phyloP scores from a whole-genome alignment of 2,329 filamentous ascomycete genomes.

The Aspergillus tanneri region DNA sequence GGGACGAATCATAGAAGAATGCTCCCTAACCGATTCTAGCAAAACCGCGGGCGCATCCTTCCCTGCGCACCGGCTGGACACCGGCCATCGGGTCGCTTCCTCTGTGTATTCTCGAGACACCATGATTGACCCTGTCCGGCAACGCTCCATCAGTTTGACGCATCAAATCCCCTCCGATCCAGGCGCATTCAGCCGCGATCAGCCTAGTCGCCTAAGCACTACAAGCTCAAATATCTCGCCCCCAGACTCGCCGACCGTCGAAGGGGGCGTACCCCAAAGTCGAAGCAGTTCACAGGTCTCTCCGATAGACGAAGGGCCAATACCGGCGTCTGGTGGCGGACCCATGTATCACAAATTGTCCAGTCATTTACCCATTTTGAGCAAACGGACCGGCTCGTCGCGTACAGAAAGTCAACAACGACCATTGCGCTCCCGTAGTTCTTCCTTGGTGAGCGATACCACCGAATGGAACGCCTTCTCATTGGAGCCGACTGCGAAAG shows the following conservation, averaged over 20 bases:
- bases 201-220: conserved; percentile 2
- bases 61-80: conserved; percentile 19
- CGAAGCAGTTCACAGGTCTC: conserved; percentile 39
- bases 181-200: not conserved
- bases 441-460: conserved; percentile 2
- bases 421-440: not conserved
- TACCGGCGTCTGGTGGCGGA: conserved; percentile 13
- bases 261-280: conserved; percentile 23
- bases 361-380: conserved; percentile 32
- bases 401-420: conserved; percentile 9
- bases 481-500: conserved; percentile 62
- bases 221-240: conserved; percentile 48
- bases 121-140: conserved; percentile 29
- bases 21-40: conserved; percentile 17
- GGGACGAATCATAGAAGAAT: not conserved
- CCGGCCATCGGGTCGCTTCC: conserved; percentile 51
- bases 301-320: conserved; percentile 37
- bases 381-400: conserved; percentile 19
- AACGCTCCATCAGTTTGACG: conserved; percentile 19
- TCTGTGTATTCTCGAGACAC: conserved; percentile 59
- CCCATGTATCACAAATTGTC: conserved; percentile 23
- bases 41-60: conserved; percentile 15
- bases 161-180: conserved; percentile 11
- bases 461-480: conserved; percentile 65
- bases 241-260: conserved; percentile 42